Conservation (phyloP, 2,329 filamentous ascomycete genomes). For the Fusarium verticillioides region DNA sequence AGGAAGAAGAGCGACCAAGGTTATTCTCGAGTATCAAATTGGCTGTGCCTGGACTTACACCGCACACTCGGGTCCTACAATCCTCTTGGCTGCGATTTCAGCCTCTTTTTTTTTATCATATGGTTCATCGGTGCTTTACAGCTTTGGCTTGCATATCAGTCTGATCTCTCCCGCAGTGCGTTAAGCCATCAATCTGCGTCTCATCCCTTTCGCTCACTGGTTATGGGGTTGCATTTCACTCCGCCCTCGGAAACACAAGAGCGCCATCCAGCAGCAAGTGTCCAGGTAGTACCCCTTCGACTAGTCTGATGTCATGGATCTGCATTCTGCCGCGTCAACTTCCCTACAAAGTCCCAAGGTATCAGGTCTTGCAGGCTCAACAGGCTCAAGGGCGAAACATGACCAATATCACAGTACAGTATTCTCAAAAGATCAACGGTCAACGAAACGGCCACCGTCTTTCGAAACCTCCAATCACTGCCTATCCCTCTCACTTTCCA, state of each 20-base stretch:
- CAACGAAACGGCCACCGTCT: constrained; percentile 38
- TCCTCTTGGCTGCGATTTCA: neutral
- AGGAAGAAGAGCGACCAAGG: constrained; percentile 9
- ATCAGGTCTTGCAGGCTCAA: constrained; percentile 13
- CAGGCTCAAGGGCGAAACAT: constrained; percentile 18
- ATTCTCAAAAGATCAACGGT: constrained; percentile 9
- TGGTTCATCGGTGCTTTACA: constrained; percentile 11
- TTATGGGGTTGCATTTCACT: constrained; percentile 20
- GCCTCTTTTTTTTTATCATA: neutral
- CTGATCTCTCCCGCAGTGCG: neutral
- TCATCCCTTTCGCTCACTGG: constrained; percentile 10
- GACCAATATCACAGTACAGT: neutral
- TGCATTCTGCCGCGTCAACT: constrained; percentile 37
- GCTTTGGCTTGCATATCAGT: constrained; percentile 19
- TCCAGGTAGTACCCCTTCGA: constrained; percentile 30
- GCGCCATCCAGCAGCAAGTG: constrained; percentile 31
- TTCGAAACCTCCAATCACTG: constrained; percentile 31
- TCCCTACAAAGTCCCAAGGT: constrained; percentile 7
- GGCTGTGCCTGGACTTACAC: constrained; percentile 17
- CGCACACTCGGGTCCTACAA: constrained; percentile 16
- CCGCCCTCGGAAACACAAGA: constrained; percentile 26
- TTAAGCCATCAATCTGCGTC: constrained; percentile 10
- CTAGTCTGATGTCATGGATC: constrained; percentile 50
- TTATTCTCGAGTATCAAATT: constrained; percentile 4
- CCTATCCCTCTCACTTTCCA: neutral